Percentiles rank a stretch among this genome's conserved stretches.
These are phyloP conservation scores for Croton laevigatus DNA, from an alignment of 441 rosid genomes.

Conservation along the genomic window DNA sequence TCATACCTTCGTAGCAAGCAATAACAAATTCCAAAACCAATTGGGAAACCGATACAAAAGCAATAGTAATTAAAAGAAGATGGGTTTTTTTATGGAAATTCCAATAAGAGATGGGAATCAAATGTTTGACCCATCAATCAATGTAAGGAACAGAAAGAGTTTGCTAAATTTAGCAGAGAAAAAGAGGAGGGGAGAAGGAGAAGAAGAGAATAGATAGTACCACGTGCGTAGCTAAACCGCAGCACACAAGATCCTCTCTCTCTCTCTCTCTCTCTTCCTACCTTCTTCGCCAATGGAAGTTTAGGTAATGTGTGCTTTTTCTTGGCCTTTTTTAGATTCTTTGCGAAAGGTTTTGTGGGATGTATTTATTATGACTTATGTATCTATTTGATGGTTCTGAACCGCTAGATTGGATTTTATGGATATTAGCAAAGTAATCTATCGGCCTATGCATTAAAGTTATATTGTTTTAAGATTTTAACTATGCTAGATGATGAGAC, in stretches of 20 bases:
- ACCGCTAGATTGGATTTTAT: background rate
- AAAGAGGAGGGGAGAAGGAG: background rate
- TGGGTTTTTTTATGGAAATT: background rate
- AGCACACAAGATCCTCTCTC: background rate
- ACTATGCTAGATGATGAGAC: no score
- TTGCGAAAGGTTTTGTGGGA: background rate
- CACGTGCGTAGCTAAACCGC: background rate
- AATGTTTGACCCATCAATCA: background rate
- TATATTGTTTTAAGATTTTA: background rate
- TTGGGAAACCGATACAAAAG: background rate
- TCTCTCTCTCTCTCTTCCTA: background rate
- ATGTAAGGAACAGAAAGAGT: background rate
- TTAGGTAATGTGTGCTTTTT: background rate
- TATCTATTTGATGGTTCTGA: background rate
- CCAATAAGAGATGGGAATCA: background rate
- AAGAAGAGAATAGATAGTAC: background rate
- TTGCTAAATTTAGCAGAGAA: conserved; percentile 4
- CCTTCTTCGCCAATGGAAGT: background rate
- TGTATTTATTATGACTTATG: background rate
- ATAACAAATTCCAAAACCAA: background rate
- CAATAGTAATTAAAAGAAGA: background rate
- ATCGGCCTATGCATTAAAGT: background rate
- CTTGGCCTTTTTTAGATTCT: background rate
- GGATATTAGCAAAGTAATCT: background rate
- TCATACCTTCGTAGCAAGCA: background rate